These are phyloP conservation scores for Luvunga scandens DNA, from an alignment of 345 rosid species.

Conservation along the genomic window DNA sequence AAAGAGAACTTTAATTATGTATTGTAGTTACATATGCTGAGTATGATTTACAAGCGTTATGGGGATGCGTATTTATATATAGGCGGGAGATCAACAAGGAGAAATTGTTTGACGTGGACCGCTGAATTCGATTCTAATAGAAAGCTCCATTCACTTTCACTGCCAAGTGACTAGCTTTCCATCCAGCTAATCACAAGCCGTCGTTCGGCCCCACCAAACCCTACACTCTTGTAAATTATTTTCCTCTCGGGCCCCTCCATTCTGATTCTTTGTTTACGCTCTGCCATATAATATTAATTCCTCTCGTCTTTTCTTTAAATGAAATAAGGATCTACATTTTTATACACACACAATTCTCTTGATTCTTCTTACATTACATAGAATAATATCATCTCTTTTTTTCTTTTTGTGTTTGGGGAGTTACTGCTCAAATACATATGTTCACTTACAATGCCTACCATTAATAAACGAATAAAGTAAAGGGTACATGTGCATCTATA, in stretches of 20 bases:
- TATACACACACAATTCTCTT: background rate
- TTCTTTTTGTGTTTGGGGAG: background rate
- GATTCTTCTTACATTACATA: background rate
- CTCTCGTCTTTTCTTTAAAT: background rate
- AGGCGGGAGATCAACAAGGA: constrained; percentile 12
- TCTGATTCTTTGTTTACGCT: background rate
- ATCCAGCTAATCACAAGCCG: constrained; percentile 78
- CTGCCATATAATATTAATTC: background rate
- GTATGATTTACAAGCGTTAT: constrained; percentile 20
- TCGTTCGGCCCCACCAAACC: constrained; percentile 48
- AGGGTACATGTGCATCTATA: too few species aligned
- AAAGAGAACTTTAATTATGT: background rate
- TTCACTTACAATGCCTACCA: background rate
- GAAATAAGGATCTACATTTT: background rate
- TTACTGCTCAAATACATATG: background rate
- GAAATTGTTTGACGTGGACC: constrained; percentile 27
- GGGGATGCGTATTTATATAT: constrained; percentile 13
- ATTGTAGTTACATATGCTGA: background rate
- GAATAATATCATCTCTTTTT: background rate
- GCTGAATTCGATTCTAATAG: constrained; percentile 32
- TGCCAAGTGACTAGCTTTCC: constrained; percentile 51
- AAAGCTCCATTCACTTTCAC: constrained; percentile 22
- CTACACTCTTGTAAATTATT: background rate
- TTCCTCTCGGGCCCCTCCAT: background rate
- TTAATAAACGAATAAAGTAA: background rate